phyloP scores from a whole-genome alignment of 768 basidiomycete genomes.

The Tephrocybe sp. region DNA sequence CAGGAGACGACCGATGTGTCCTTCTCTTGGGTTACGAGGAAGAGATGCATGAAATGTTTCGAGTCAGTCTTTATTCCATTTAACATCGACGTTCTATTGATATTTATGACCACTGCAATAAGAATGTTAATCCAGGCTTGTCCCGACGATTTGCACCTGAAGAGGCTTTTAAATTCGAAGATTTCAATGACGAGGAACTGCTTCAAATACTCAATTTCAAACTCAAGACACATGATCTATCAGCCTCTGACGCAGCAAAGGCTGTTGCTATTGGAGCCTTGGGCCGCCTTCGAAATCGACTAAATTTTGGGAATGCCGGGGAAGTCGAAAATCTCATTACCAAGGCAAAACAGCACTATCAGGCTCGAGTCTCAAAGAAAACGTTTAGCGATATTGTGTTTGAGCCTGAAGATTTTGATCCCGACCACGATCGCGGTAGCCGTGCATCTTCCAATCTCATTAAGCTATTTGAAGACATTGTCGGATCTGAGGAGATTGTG shows the following conservation, averaged over 20 bases:
- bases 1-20: constrained; percentile 71
- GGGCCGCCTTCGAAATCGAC: constrained; percentile 40
- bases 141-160: constrained; percentile 68
- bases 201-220: constrained; percentile 53
- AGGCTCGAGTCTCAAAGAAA: constrained; percentile 19
- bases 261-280: constrained; percentile 52
- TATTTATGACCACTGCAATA: too few relatives aligned
- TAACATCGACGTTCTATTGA: background rate
- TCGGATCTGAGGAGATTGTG: constrained; percentile 58
- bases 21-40: constrained; percentile 64
- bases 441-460: constrained; percentile 50
- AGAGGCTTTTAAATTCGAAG: constrained; percentile 67
- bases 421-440: constrained; percentile 50
- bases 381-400: constrained; percentile 43
- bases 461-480: constrained; percentile 61
- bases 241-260: constrained; percentile 57
- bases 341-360: constrained; percentile 46
- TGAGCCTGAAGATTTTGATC: constrained; percentile 64
- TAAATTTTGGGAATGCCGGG: constrained; percentile 67
- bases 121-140: constrained; percentile 74
- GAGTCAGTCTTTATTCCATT: constrained; percentile 36
- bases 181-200: constrained; percentile 58
- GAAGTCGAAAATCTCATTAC: constrained; percentile 62
- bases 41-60: constrained; percentile 75
- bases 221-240: constrained; percentile 55